These are phyloP conservation scores for Alternaria conjuncta DNA, from an alignment of 2,329 filamentous ascomycete species.

Conservation along the genomic window DNA sequence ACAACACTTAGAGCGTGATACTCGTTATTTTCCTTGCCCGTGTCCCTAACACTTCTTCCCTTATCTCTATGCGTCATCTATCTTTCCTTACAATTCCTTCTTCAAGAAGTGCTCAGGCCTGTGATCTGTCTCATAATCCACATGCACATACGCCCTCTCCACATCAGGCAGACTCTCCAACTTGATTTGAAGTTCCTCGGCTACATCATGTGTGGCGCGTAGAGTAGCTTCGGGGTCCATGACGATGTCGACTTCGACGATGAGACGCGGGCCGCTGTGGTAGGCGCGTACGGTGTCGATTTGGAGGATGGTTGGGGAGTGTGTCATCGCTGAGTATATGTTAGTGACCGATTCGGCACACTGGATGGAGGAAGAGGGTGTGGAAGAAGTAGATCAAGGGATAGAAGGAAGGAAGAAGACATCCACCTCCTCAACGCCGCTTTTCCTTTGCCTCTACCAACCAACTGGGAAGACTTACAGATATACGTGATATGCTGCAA, in stretches of 20 bases:
- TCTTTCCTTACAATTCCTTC: conserved; percentile 59
- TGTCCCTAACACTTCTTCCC: rapidly evolving
- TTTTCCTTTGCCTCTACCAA: too few species aligned
- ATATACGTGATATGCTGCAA: conserved; percentile 97
- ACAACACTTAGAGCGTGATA: too few species aligned
- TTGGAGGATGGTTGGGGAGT: conserved; percentile 77
- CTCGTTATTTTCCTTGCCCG: too few species aligned
- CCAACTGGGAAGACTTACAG: too few species aligned
- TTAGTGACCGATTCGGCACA: too few species aligned
- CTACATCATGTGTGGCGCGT: conserved; percentile 85
- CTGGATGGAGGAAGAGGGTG: too few species aligned
- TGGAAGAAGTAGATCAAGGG: too few species aligned
- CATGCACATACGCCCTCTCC: conserved; percentile 93
- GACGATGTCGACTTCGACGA: conserved; percentile 95
- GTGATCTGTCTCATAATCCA: conserved; percentile 96
- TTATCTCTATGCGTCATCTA: too few species aligned
- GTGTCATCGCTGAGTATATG: conserved; percentile 69
- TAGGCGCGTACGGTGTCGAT: conserved; percentile 97
- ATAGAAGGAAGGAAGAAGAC: too few species aligned
- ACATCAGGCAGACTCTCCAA: conserved; percentile 90
- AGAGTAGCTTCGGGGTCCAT: conserved; percentile 81
- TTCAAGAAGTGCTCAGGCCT: conserved; percentile 82
- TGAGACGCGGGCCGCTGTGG: conserved; percentile 84
- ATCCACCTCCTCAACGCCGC: too few species aligned
- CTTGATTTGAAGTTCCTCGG: conserved; percentile 93